phyloP scores from a whole-genome alignment of 2,329 filamentous ascomycete genomes.

The Orbilia javanica region DNA sequence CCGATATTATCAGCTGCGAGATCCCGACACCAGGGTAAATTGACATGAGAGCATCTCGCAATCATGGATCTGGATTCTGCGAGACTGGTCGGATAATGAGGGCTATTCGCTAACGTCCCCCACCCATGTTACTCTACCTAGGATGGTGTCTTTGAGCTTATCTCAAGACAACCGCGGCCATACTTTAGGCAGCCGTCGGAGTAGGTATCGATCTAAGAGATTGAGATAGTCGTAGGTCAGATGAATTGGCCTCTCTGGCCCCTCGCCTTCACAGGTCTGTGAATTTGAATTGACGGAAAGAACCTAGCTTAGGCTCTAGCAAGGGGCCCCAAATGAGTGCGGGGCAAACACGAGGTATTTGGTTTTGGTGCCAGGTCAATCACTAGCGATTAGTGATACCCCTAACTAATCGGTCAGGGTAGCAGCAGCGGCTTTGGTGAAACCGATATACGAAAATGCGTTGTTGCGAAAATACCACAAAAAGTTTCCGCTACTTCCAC shows the following conservation, averaged over 20 bases:
- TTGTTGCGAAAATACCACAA: constrained; percentile 29
- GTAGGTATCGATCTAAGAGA: constrained; percentile 15
- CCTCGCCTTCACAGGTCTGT: background rate
- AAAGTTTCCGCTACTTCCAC: background rate
- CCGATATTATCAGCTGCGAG: background rate
- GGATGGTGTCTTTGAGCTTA: constrained; percentile 2
- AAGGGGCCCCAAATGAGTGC: constrained; percentile 5
- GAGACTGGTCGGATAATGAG: background rate
- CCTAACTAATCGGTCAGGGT: background rate
- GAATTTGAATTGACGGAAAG: background rate
- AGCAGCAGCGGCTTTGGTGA: background rate
- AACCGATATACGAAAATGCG: background rate
- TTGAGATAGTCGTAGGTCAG: background rate
- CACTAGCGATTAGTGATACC: constrained; percentile 16
- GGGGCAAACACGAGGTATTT: constrained; percentile 8
- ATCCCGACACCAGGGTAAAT: constrained; percentile 33
- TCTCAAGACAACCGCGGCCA: background rate
- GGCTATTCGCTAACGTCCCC: background rate
- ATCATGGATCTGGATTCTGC: constrained; percentile 42
- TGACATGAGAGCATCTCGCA: background rate
- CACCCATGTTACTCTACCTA: constrained; percentile 10
- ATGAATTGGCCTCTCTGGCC: constrained; percentile 15
- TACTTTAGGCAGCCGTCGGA: constrained; percentile 24
- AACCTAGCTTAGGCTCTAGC: background rate
- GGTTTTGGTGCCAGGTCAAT: background rate